Conservation (phyloP, 2,329 filamentous ascomycete species). For the Stachybotrys chartarum region DNA sequence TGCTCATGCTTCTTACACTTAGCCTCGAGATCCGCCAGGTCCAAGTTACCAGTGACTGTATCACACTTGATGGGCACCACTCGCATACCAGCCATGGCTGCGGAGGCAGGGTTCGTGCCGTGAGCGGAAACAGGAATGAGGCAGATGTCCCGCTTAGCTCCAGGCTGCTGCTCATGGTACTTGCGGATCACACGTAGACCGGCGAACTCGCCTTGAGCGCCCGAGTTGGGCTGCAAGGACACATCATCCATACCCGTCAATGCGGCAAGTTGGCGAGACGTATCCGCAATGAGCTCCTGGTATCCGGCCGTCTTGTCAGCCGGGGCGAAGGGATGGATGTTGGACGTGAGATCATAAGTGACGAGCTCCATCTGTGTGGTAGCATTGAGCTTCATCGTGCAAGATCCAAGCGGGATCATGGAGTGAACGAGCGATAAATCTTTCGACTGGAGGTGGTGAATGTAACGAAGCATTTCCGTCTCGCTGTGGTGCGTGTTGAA, state of each 20-base stretch:
- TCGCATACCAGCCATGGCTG: constrained; percentile 92
- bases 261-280: constrained; percentile 67
- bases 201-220: constrained; percentile 90
- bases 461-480: constrained; percentile 89
- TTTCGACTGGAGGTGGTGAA: constrained; percentile 87
- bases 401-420: constrained; percentile 95
- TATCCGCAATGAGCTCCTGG: constrained; percentile 58
- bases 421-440: constrained; percentile 90
- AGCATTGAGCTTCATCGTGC: constrained; percentile 97
- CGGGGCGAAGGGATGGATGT: constrained; percentile 77
- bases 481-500: constrained; percentile 96
- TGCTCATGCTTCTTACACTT: constrained; percentile 86
- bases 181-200: constrained; percentile 83
- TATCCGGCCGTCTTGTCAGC: constrained; percentile 62
- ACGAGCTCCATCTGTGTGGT: constrained; percentile 89
- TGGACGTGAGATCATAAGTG: constrained; percentile 24
- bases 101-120: constrained; percentile 91
- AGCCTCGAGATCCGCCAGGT: constrained; percentile 77
- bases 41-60: constrained; percentile 77
- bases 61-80: constrained; percentile 92
- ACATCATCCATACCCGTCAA: constrained; percentile 87
- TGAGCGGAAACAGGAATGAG: constrained; percentile 92
- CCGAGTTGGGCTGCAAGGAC: constrained; percentile 91
- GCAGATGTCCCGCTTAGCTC: constrained; percentile 77
- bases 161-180: constrained; percentile 49